Conservation (phyloP, 306 rosid genomes). For the Dalbergia cochinchinensis region DNA sequence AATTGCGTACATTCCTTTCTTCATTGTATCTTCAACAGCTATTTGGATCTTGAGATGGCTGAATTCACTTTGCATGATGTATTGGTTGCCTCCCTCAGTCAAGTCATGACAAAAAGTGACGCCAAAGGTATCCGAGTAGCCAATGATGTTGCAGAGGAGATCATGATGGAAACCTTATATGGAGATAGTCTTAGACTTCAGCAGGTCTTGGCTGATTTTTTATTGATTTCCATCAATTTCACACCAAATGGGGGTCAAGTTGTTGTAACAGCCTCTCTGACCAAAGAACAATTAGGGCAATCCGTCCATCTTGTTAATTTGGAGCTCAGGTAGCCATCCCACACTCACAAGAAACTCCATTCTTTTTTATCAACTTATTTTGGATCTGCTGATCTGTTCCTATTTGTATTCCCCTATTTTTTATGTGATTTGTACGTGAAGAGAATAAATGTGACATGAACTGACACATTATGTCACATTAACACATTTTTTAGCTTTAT, state of each 20-base stretch:
- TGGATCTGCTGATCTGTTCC: background rate
- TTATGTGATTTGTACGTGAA: background rate
- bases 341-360: background rate
- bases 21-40: conserved; percentile 56
- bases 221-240: conserved; percentile 64
- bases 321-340: conserved; percentile 72
- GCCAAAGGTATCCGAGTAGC: conserved; percentile 65
- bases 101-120: conserved; percentile 73
- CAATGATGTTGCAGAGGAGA: conserved; percentile 69
- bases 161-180: conserved; percentile 64
- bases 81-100: conserved; percentile 75
- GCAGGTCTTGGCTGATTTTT: conserved; percentile 84
- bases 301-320: conserved; percentile 84
- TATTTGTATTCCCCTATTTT: background rate
- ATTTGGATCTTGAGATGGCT: conserved; percentile 87
- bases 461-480: background rate
- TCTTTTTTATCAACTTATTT: too few species aligned
- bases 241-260: conserved; percentile 77
- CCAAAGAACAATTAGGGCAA: conserved; percentile 78
- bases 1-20: conserved; percentile 11
- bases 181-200: conserved; percentile 92
- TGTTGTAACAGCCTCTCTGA: conserved; percentile 65
- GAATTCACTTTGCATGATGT: conserved; percentile 85
- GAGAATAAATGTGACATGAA: too few species aligned
- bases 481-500: background rate